Percentiles rank a stretch among this genome's conserved stretches.
These are phyloP conservation scores for Cladosporium phlei DNA, from an alignment of 2,329 filamentous ascomycete genomes.

Conservation along the genomic window DNA sequence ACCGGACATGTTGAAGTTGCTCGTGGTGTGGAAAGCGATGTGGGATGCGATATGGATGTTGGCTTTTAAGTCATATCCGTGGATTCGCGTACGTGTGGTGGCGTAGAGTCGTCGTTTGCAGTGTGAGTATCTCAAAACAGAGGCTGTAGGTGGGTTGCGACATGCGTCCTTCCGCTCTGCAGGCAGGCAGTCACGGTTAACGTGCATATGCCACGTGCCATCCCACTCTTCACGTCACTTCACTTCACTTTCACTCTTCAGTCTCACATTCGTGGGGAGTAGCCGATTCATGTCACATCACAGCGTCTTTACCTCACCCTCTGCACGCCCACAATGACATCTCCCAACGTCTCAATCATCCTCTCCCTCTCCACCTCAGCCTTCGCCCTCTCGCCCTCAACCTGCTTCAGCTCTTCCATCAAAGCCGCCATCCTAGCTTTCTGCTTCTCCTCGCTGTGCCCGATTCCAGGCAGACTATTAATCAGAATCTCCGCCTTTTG, in stretches of 20 bases:
- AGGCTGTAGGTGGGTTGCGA: neutral
- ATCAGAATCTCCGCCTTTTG: slow-evolving; percentile 79
- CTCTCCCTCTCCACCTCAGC: slow-evolving; percentile 40
- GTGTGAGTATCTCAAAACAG: too few relatives aligned
- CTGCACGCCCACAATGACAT: slow-evolving; percentile 36
- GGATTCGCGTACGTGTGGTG: too few relatives aligned
- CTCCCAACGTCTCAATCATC: slow-evolving; percentile 43
- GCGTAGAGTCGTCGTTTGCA: too few relatives aligned
- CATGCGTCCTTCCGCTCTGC: too few relatives aligned
- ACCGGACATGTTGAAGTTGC: too few relatives aligned
- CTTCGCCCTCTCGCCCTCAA: slow-evolving; percentile 38
- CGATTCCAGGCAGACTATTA: slow-evolving; percentile 68
- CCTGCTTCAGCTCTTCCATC: slow-evolving; percentile 39
- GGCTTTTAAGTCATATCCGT: too few relatives aligned
- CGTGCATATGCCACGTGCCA: too few relatives aligned
- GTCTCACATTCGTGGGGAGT: too few relatives aligned
- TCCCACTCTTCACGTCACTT: neutral
- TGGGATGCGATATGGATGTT: too few relatives aligned
- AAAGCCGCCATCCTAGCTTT: slow-evolving; percentile 52
- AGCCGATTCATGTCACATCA: neutral
- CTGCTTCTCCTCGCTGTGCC: slow-evolving; percentile 74
- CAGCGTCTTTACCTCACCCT: slow-evolving; percentile 27
- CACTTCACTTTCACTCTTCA: neutral
- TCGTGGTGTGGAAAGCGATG: too few relatives aligned
- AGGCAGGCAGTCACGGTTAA: too few relatives aligned